A percentile compares a stretch with the other conserved stretches of the same genome.
phyloP scores from a whole-genome alignment of 2,329 filamentous ascomycete genomes.

The Diaporthe caulivora region DNA sequence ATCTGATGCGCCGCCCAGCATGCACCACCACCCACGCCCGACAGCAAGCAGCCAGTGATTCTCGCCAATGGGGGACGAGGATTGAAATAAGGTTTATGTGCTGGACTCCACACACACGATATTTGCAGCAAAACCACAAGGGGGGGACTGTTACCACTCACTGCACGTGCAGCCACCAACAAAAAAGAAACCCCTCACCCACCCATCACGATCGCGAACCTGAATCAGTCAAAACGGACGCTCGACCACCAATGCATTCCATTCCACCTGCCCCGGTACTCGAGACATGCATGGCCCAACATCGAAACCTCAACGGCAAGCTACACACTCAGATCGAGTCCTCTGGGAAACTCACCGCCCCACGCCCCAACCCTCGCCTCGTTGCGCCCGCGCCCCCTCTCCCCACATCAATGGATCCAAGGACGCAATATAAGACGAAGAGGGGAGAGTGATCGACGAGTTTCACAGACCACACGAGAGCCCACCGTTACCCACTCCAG shows the following conservation, averaged over 20 bases:
- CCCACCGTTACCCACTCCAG: too few species aligned
- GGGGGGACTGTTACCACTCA: neutral
- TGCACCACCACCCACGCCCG: too few species aligned
- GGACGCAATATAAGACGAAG: constrained; percentile 10
- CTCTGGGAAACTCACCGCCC: constrained; percentile 26
- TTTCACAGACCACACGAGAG: constrained; percentile 31
- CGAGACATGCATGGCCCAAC: neutral
- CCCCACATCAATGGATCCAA: neutral
- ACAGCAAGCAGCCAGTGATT: neutral
- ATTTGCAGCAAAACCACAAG: constrained; percentile 1
- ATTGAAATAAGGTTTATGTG: constrained; percentile 24
- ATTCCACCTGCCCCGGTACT: neutral
- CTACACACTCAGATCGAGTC: too few species aligned
- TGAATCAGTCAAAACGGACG: constrained; percentile 20
- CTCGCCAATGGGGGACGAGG: neutral
- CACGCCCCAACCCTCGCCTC: neutral
- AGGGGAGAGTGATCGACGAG: constrained; percentile 7
- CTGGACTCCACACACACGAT: constrained; percentile 14
- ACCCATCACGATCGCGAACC: neutral
- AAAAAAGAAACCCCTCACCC: neutral
- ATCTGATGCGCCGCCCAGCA: neutral
- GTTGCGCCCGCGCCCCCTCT: too few species aligned
- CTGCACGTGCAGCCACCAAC: neutral
- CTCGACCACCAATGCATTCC: constrained; percentile 13
- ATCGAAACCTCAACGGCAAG: neutral